Base-by-base conservation (phyloP, 1,139 yeast species). In the Geotrichum reessii region DNA sequence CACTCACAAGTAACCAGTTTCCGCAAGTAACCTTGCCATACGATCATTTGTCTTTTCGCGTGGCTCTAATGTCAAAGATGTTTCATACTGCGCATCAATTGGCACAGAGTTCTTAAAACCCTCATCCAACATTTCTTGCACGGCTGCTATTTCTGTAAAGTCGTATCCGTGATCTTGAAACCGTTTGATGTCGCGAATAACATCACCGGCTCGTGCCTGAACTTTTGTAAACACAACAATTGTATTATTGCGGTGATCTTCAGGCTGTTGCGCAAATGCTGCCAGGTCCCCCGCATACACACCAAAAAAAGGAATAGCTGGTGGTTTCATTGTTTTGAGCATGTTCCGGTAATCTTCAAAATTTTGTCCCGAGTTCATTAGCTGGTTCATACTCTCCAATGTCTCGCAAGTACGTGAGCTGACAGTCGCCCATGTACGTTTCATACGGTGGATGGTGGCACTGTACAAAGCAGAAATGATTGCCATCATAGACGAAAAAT, bases 241-340 rank as follows among this genome's bases (percentile, higher is more conserved):
- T 12, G 22, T 14, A 83, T 67, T 91, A 92, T 48, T 97, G 97
- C 53, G 33, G 22, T 22, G 48, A 66, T 89, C 95, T 50, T 82
- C 87, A 14, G 44, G 44, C 8, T 37, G 44, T 37, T 37, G 44
- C 2, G 44, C 44, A 7, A 90, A 84, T 69, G 92, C 93, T 11
- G 97, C 88, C 69, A 92, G 78, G 72, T 92, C 98, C 53, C 96
- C 87, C 59, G 92, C 74, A 70, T 84, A 89, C 44, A 92, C 93
- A 25, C 98, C 99, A 66, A 92, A 83, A 69, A 92, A 92, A 42
- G 99, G 99, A 47, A 93, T 85, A 69, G 96, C 88, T 2, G 97
- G 91, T 25, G 89, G 88, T n/a, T 75, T 73, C 56, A 89, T 81
- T 58, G 85, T 81, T 65, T 84, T 83, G 66, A 92, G 76, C 63